A percentile compares a stretch with the other conserved stretches of the same genome.
These are phyloP conservation scores for Fistulinella prunicolor DNA, from an alignment of 768 basidiomycete species.

Conservation along the genomic window DNA sequence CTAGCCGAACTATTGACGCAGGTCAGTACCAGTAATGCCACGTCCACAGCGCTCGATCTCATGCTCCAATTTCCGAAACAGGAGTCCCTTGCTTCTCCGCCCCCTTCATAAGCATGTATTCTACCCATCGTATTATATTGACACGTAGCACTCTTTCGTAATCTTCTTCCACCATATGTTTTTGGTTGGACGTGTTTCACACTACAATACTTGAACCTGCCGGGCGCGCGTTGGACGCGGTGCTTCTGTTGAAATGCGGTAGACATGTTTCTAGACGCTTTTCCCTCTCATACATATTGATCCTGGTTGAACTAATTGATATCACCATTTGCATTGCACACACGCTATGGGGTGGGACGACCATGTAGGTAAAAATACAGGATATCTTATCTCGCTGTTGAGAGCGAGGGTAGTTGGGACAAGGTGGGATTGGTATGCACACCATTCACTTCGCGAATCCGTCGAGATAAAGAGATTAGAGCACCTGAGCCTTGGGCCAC, in stretches of 20 bases:
- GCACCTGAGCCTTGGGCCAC: constrained; percentile 54
- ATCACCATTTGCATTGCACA: constrained; percentile 14
- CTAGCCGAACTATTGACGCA: constrained; percentile 60
- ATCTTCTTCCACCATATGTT: constrained; percentile 11
- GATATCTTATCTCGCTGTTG: constrained; percentile 33
- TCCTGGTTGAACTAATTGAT: constrained; percentile 15
- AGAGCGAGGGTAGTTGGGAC: constrained; percentile 30
- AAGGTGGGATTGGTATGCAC: constrained; percentile 1
- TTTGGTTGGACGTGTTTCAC: constrained; percentile 13
- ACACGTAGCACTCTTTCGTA: constrained; percentile 14
- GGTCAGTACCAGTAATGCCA: constrained; percentile 35
- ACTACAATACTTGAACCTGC: constrained; percentile 24
- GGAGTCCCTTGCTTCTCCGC: constrained; percentile 71
- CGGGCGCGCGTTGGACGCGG: constrained; percentile 12
- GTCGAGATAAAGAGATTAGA: constrained; percentile 23
- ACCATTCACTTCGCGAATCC: background rate
- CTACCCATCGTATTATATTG: constrained; percentile 23
- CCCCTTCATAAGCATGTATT: constrained; percentile 44
- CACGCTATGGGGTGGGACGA: constrained; percentile 36
- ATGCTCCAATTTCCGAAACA: constrained; percentile 30
- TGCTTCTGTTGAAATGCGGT: constrained; percentile 11
- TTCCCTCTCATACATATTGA: constrained; percentile 1
- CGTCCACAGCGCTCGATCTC: constrained; percentile 23
- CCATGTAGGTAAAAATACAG: constrained; percentile 26
- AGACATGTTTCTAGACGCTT: constrained; percentile 12